Percentiles rank a stretch among this genome's conserved stretches.
Evolutionary conservation across 1,139 yeast species (phyloP).

Genomic region (Hemisphaericaspora xylofermentans): DNA sequence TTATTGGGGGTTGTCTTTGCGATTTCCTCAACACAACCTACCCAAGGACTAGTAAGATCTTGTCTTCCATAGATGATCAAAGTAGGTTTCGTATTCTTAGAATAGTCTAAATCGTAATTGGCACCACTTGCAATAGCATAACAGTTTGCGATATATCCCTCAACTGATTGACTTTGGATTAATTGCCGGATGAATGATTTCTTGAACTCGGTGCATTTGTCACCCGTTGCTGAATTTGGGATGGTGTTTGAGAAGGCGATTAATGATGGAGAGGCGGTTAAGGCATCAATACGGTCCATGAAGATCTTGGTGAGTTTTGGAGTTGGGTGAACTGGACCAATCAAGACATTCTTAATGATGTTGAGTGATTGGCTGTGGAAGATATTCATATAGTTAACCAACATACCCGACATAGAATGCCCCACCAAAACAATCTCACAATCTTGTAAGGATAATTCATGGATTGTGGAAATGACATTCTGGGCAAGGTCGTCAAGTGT

Average conservation of each 20-base stretch:
- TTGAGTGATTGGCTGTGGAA: conserved; percentile 6
- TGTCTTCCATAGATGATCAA: conserved; percentile 23
- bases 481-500: conserved; percentile 19
- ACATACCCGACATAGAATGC: conserved; percentile 31
- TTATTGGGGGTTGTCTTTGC: conserved; percentile 13
- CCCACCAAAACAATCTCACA: conserved; percentile 21
- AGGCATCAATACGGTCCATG: conserved; percentile 15
- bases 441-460: conserved; percentile 12
- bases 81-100: conserved; percentile 16
- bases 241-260: conserved; percentile 19
- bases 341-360: conserved; percentile 17
- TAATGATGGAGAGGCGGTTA: conserved; percentile 14
- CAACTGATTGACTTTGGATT: conserved; percentile 18
- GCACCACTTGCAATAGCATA: conserved; percentile 21
- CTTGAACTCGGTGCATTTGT: conserved; percentile 15
- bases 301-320: conserved; percentile 16
- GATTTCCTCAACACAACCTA: conserved; percentile 21
- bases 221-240: conserved; percentile 23
- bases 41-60: conserved; percentile 25
- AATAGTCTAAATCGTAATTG: conserved; percentile 14
- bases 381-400: conserved; percentile 18
- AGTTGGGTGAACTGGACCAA: conserved; percentile 28
- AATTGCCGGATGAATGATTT: conserved; percentile 23
- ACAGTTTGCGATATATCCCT: conserved; percentile 26
- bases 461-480: conserved; percentile 18